Evolutionary conservation across 2,329 filamentous ascomycete species (phyloP).

Genomic region (Colletotrichum ledebouriae): DNA sequence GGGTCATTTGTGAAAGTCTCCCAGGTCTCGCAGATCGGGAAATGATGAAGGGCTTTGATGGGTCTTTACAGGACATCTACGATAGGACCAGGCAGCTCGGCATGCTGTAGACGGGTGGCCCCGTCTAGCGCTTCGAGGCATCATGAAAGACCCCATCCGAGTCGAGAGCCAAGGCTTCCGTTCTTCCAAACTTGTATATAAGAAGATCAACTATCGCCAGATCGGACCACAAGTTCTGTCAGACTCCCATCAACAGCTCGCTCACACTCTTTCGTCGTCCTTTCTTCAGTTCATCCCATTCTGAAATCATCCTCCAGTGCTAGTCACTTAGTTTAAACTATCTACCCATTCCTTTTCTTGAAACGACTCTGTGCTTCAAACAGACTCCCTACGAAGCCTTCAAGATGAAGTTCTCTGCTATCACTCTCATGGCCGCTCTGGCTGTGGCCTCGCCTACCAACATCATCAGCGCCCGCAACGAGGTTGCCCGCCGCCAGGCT

Average conservation of each 20-base stretch:
- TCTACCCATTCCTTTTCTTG: neutral
- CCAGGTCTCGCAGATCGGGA: constrained; percentile 12
- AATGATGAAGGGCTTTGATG: constrained; percentile 23
- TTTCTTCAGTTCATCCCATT: constrained; percentile 16
- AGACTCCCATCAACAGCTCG: constrained; percentile 4
- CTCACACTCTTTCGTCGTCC: constrained; percentile 23
- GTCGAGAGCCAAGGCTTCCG: neutral
- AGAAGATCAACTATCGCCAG: constrained; percentile 5
- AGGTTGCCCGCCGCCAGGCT: constrained; percentile 41
- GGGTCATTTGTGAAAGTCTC: neutral
- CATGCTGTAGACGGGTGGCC: neutral
- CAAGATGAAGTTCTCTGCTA: constrained; percentile 41
- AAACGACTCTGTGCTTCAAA: neutral
- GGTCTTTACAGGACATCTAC: neutral
- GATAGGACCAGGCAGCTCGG: neutral
- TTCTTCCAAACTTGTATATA: constrained; percentile 22
- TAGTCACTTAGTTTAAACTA: constrained; percentile 18
- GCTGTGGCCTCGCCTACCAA: constrained; percentile 38
- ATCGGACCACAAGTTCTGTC: neutral
- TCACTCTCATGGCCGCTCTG: constrained; percentile 38
- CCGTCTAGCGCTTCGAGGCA: constrained; percentile 5
- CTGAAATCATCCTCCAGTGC: constrained; percentile 17
- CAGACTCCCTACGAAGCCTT: constrained; percentile 33
- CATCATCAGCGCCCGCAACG: constrained; percentile 35
- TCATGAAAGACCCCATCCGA: neutral